These are phyloP conservation scores for Polygonum maritimum DNA, from an alignment of 148 eudicot species.

Conservation along the genomic window DNA sequence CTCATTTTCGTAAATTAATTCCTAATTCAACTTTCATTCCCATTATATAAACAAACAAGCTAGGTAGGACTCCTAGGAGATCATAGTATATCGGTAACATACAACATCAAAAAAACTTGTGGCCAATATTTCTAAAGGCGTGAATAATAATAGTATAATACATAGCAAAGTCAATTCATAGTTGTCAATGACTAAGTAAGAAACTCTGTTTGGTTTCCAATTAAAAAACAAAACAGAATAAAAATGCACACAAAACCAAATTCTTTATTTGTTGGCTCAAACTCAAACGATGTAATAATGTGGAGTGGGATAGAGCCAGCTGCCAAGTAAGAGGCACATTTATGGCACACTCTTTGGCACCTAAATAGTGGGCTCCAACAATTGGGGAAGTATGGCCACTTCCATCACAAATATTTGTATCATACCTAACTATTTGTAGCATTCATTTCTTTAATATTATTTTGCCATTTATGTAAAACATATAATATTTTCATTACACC, in stretches of 20 bases:
- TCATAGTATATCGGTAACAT: too few relatives aligned
- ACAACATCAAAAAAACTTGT: too few relatives aligned
- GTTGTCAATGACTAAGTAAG: not conserved
- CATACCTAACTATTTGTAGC: too few relatives aligned
- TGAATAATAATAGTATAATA: too few relatives aligned
- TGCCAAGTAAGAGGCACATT: conserved; percentile 1
- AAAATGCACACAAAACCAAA: not conserved
- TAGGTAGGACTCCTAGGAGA: too few relatives aligned
- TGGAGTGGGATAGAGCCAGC: not conserved
- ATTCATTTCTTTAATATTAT: not conserved
- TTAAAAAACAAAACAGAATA: not conserved
- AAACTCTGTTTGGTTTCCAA: too few relatives aligned
- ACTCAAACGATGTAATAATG: not conserved
- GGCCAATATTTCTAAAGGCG: not conserved
- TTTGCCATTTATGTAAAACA: not conserved
- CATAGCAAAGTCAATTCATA: not conserved
- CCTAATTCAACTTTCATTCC: too few relatives aligned
- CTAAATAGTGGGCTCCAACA: not conserved
- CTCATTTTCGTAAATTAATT: too few relatives aligned
- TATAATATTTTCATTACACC: too few relatives aligned
- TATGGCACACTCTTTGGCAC: not conserved
- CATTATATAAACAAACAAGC: too few relatives aligned
- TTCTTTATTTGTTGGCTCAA: not conserved
- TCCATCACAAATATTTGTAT: too few relatives aligned
- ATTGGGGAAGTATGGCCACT: not conserved